These are phyloP conservation scores for Quercus engelmannii DNA, from an alignment of 306 rosid species.

Conservation along the genomic window DNA sequence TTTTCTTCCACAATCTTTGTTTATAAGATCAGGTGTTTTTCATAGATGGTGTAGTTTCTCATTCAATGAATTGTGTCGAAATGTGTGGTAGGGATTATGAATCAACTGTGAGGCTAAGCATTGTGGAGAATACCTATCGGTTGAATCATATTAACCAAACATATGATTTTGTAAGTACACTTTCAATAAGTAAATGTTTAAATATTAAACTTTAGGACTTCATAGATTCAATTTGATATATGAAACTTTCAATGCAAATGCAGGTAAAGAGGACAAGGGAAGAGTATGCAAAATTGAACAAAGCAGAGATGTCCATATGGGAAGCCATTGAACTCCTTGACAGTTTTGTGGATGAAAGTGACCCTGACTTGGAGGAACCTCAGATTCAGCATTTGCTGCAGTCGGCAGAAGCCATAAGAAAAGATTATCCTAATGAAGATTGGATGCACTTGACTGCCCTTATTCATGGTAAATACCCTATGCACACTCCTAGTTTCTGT, in stretches of 20 bases:
- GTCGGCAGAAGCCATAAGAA: conserved; percentile 25
- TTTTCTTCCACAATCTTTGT: too few relatives aligned
- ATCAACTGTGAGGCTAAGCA: too few relatives aligned
- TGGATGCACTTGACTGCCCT: conserved; percentile 43
- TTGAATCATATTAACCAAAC: too few relatives aligned
- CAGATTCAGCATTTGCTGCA: conserved; percentile 21
- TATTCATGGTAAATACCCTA: conserved; percentile 27
- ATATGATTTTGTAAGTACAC: conserved; percentile 27
- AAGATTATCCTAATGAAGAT: conserved; percentile 24
- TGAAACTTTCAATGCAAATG: not conserved
- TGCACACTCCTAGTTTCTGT: not conserved
- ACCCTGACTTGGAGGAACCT: not conserved
- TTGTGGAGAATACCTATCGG: too few relatives aligned
- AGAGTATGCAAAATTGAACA: conserved; percentile 23
- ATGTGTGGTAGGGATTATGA: not conserved
- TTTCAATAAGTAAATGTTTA: not conserved
- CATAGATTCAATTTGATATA: not conserved
- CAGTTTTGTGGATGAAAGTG: too few relatives aligned
- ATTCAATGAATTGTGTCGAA: not conserved
- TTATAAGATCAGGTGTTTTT: too few relatives aligned
- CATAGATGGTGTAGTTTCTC: too few relatives aligned
- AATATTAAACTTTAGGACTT: not conserved
- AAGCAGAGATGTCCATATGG: too few relatives aligned
- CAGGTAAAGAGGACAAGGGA: conserved; percentile 38
- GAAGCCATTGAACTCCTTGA: too few relatives aligned